Evolutionary conservation across 202 grass and related monocot genomes (phyloP), one percentile per base, ranked within the genome.

Genomic region (Saccharum hybrid): DNA sequence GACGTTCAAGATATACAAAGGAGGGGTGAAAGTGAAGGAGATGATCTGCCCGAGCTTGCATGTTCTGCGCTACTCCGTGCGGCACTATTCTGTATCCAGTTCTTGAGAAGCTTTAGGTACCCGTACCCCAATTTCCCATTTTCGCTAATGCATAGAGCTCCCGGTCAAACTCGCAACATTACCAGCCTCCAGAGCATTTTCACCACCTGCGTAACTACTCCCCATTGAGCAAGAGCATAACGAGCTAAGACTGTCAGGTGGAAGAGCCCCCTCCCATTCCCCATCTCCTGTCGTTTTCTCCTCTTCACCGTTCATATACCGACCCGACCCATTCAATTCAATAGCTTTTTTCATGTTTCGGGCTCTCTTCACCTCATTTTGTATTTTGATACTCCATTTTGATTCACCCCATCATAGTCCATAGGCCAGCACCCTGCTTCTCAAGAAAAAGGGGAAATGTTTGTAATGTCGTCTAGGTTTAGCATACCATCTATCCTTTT

Each of bases 1-100:
- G 0, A 94, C 91, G 45, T 97, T 97, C 66, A 94, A 94, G 91
- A 92, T 97, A 84, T 97, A 94, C 88, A 97, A 97, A 88, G 77
- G 87, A 8, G 89, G 94, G 66, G 71, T 52, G 63, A 83, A 78
- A 81, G 83, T 92, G 83, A 97, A 97, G 86, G 94, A 97, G 91
- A 97, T 97, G 89, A 89, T 97, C 74, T 94, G 90, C 81, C 94
- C 94, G n/a, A 90, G 51, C 81, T 85, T 94, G 77, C 94, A 94
- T 79, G 88, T 94, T 72, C 76, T 97, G 54, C 88, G 87, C 68
- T 90, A 97, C 62, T 89, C 94, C 42, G 94, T 96, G 75, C 88
- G 91, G 67, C 88, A 93, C 77, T 96, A 93, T 81, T 67, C 78
- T 31, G 86, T 93, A 71, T 93, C 75, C 88, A 93, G 81, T 88